Evolutionary conservation across 495 filamentous ascomycete genomes (phyloP), one percentile per base, ranked within the genome.

Genomic region (Neurospora hispaniola): DNA sequence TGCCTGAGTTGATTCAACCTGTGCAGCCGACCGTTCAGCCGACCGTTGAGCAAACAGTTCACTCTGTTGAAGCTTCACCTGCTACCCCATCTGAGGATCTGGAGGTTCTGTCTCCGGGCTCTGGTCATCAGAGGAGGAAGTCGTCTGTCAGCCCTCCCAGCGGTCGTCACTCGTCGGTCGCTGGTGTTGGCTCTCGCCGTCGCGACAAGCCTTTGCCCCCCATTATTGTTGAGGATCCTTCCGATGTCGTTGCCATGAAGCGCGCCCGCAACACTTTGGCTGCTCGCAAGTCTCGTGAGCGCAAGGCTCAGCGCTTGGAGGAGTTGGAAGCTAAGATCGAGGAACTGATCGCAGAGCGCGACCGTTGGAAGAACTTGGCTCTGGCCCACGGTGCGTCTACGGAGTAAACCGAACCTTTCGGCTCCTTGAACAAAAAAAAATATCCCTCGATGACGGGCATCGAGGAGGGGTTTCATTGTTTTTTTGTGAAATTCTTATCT

Each of bases 241-340:
- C 78, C 42, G 92, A 94, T 77, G 82, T 82, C 1, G 80, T 92
- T 16, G 93, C 93, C 11, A 88, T 93, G 85, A 98, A 98, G 88
- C 93, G 96, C 75, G 95, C 94, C 42, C 90, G 94, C 72, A 99
- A 99, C 82, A 99, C 96, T 16, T 86, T 95, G 82, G 96, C 96
- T 66, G 96, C 96, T 74, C 93, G 96, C 59, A 98, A 98, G 82
- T 98, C 95, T 46, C 92, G 96, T 14, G 89, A 92, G 73, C 90
- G 93, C 75, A 94, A 96, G 82, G 84, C 92, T 9, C 84, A 90
- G 76, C 89, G 89, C 70, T 85, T 92, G 71, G 87, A 90, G 10
- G 86, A 86, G 46, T 84, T 96, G 73, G 85, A 89, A 78, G 84
- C 83, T 70, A 76, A 81, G 71, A 86, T 88, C 69, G 79, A 78